These are phyloP conservation scores for Acanthamoeba rhysodes DNA, from an alignment of 208 protist species.

Conservation along the genomic window DNA sequence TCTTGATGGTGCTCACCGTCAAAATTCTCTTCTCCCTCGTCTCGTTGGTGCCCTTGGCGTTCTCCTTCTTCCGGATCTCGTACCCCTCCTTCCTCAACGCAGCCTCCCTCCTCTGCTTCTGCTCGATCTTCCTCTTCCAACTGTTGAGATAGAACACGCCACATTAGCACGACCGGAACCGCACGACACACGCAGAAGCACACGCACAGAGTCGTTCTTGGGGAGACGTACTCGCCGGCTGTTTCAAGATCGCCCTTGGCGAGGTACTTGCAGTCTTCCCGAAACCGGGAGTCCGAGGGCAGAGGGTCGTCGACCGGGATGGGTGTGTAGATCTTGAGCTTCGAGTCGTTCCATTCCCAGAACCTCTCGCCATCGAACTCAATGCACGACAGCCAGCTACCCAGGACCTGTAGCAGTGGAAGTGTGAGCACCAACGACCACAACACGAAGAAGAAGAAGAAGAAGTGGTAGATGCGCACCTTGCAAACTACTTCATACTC, in stretches of 20 bases:
- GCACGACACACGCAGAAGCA: not conserved
- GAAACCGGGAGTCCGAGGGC: constrained; percentile 75
- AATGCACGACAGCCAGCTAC: constrained; percentile 80
- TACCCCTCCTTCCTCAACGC: constrained; percentile 33
- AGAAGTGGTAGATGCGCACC: not conserved
- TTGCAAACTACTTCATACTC: not conserved
- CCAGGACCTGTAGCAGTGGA: constrained; percentile 25
- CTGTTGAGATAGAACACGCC: not conserved
- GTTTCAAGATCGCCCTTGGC: constrained; percentile 76
- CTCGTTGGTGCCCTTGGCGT: not conserved
- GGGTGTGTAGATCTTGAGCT: constrained; percentile 60
- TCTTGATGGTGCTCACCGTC: constrained; percentile 12
- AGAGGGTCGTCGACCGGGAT: constrained; percentile 73
- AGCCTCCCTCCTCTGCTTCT: constrained; percentile 47
- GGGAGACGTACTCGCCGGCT: constrained; percentile 67
- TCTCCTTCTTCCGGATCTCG: constrained; percentile 53
- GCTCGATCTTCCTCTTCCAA: constrained; percentile 23
- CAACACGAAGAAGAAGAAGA: not conserved
- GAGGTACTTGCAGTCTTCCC: constrained; percentile 76
- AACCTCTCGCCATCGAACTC: constrained; percentile 70
- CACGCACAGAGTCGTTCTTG: too few species aligned
- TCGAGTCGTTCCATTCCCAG: constrained; percentile 80
- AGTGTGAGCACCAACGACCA: not conserved
- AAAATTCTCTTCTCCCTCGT: not conserved
- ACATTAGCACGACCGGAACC: too few species aligned